A percentile compares a stretch with the other conserved stretches of the same genome.
Evolutionary conservation across 1,139 yeast genomes (phyloP).

Genomic region (Lodderomyces margitis): DNA sequence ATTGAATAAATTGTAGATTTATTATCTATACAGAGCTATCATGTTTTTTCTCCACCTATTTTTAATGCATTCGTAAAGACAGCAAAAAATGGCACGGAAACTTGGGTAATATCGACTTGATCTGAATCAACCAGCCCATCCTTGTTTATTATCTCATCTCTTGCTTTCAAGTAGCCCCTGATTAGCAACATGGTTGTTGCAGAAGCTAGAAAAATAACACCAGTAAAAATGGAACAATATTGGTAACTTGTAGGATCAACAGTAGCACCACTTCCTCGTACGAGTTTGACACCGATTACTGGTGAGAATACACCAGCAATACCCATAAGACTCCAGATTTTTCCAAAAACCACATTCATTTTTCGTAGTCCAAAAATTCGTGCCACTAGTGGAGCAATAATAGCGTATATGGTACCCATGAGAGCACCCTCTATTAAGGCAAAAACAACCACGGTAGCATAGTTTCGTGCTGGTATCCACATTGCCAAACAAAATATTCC

Average conservation of each 20-base stretch:
- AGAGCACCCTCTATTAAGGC: conserved; percentile 26
- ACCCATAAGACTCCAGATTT: conserved; percentile 50
- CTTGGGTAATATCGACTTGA: conserved; percentile 17
- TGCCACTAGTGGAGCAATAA: conserved; percentile 30
- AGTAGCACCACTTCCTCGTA: conserved; percentile 32
- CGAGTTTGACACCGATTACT: conserved; percentile 50
- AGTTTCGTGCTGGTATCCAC: conserved; percentile 38
- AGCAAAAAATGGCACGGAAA: conserved; percentile 19
- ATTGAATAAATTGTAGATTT: no score
- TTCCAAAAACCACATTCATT: conserved; percentile 47
- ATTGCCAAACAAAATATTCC: conserved; percentile 30
- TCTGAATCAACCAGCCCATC: conserved; percentile 21
- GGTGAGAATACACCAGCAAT: conserved; percentile 50
- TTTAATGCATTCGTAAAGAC: conserved; percentile 18
- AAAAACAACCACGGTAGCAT: conserved; percentile 28
- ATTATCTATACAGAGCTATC: background rate
- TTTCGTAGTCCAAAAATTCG: conserved; percentile 48
- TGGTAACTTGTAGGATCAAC: conserved; percentile 45
- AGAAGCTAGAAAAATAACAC: conserved; percentile 47
- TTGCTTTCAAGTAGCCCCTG: conserved; percentile 49
- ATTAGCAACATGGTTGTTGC: conserved; percentile 35
- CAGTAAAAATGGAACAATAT: conserved; percentile 53
- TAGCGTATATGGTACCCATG: conserved; percentile 31
- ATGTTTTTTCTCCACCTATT: conserved; percentile 11
- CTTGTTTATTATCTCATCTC: conserved; percentile 31